These are phyloP conservation scores for Globisporangium paroecandrum DNA, from an alignment of 352 stramenopile species.

Conservation along the genomic window DNA sequence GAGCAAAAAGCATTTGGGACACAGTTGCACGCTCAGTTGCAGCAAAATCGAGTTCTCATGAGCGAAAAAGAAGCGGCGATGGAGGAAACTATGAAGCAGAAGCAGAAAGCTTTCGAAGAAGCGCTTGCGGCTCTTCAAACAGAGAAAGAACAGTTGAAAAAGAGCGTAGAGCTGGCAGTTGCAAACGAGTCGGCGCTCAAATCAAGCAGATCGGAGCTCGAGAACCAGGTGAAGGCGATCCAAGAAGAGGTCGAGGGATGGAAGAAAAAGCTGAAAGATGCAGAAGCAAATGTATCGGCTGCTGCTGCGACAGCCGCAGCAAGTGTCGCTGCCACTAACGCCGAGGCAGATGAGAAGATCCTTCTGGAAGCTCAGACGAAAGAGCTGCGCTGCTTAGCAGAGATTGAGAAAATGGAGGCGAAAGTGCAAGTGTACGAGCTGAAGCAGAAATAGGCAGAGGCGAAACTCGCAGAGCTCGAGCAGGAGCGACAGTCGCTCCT, in stretches of 20 bases:
- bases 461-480: conserved; percentile 31
- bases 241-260: conserved; percentile 40
- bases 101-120: conserved; percentile 28
- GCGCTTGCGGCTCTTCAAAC: conserved; percentile 29
- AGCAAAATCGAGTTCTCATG: conserved; percentile 39
- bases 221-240: conserved; percentile 30
- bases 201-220: conserved; percentile 26
- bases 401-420: conserved; percentile 70
- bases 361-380: conserved; percentile 72
- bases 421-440: conserved; percentile 49
- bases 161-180: conserved; percentile 34
- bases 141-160: conserved; percentile 42
- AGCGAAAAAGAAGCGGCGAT: conserved; percentile 46
- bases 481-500: conserved; percentile 31
- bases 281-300: conserved; percentile 16
- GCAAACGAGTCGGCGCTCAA: conserved; percentile 34
- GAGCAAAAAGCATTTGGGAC: conserved; percentile 57
- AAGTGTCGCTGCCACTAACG: conserved; percentile 11
- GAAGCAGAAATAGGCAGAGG: conserved; percentile 34
- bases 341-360: conserved; percentile 44
- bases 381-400: conserved; percentile 58
- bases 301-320: conserved; percentile 2
- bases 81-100: conserved; percentile 41
- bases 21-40: conserved; percentile 50
- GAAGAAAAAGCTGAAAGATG: conserved; percentile 31